Evolutionary conservation across 805 yeast genomes (phyloP), one percentile per base, ranked within the genome.

Genomic region (Schwanniomyces occidentalis): DNA sequence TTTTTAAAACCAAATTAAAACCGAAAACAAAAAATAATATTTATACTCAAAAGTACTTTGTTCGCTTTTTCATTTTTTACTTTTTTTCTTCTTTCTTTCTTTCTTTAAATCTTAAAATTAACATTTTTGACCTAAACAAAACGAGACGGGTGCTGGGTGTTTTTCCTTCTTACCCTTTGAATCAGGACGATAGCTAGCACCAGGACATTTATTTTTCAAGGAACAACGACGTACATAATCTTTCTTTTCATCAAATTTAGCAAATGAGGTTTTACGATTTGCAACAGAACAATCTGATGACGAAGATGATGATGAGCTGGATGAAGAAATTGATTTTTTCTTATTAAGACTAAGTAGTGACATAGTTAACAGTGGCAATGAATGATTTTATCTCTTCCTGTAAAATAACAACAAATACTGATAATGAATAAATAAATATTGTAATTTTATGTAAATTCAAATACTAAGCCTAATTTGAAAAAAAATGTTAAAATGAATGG

Each of bases 231-330:
- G 61, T n/a, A 49, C 58, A 45, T 68, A 68, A 42, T 68, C 74
- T 46, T 67, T 66, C 57, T 68, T 68, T 42, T 68, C 74, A 42
- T 68, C 74, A 47, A 68, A 68, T 41, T 63, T 59, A 28, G 56
- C 49, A 42, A 63, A 63, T 14, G 52, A 38, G n/a, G 44, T 46
- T 21, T 41, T 37, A 24, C 27, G 24, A 14, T 20, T 27, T 24
- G n/a, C 22, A 14, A 9, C 26, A 13, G 27, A 16, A 30, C 18
- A 14, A 8, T 18, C 33, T 10, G 47, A 43, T 19, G 42, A 28
- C 30, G 51, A 35, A 25, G 50, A 44, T 8, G 49, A 35, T 26
- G 13, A 22, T 15, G 30, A 30, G 16, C 27, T 25, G 29, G 60
- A 43, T 16, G 59, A 47, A 16, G 57, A 49, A 12, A 44, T 33